Evolutionary conservation across 495 filamentous ascomycete genomes (phyloP).

Genomic region (Apodospora peruviana): DNA sequence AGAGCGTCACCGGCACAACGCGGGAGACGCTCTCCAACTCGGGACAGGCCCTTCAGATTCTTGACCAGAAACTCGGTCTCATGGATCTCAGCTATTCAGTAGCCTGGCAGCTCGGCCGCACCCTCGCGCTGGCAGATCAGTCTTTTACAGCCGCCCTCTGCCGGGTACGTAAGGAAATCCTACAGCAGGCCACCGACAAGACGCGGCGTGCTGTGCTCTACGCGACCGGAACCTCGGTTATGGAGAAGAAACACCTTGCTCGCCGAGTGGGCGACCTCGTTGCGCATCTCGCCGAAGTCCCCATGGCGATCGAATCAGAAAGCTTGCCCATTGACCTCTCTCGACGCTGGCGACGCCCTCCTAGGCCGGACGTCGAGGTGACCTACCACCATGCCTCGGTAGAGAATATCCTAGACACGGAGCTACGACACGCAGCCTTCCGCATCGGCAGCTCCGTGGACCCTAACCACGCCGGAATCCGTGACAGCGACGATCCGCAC

Average conservation of each 20-base stretch:
- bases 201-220: neutral
- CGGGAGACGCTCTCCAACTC: conserved; percentile 25
- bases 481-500: neutral
- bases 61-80: conserved; percentile 36
- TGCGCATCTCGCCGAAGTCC: neutral
- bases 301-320: too few relatives aligned
- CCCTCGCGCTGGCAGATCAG: conserved; percentile 26
- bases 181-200: neutral
- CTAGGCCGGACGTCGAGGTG: neutral
- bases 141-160: conserved; percentile 21
- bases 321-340: too few relatives aligned
- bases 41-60: conserved; percentile 35
- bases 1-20: conserved; percentile 6
- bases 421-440: neutral
- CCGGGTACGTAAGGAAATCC: conserved; percentile 17
- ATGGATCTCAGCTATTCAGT: conserved; percentile 45
- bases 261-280: neutral
- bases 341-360: neutral
- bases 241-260: neutral
- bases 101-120: conserved; percentile 44
- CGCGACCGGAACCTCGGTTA: neutral
- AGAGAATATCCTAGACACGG: too few relatives aligned
- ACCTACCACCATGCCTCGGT: neutral
- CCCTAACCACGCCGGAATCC: neutral
- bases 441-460: neutral